Base-by-base conservation (phyloP, 164 flowering plant genomes). In the Protea cynaroides region DNA sequence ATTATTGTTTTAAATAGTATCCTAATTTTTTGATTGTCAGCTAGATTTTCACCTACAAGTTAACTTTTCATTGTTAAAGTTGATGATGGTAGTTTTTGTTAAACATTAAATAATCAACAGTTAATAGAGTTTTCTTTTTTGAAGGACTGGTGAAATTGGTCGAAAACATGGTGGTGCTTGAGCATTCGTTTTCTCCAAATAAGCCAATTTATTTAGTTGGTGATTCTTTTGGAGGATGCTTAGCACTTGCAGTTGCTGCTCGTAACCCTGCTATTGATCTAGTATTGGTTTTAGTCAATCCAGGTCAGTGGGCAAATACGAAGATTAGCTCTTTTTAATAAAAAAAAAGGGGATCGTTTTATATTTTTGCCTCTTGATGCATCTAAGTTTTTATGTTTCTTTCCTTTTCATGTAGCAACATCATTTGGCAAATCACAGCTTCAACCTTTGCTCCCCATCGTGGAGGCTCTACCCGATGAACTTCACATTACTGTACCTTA, bases 161-260 rank as follows among this genome's bases (percentile, higher is more conserved):
- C 10, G 97, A 84, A 69, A 71, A 78, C 59, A 73, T 89, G 38
- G 74, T 90, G 72, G 84, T 79, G 70, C 57, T n/a, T 24, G 88
- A 90, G 79, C 82, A 86, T 82, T 75, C 79, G 52, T 67, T 71
- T 24, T 62, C 71, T 66, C 97, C 98, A 66, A 70, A 81, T 46
- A 89, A 73, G 71, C 97, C 96, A 47, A 86, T 94, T 61, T 94
- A 94, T 76, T 67, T 94, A 58, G 83, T 94, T 52, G 97, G 97
- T 19, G 97, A 94, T 76, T 94, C 98, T 38, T 81, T 94, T 69
- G 98, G 98, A 51, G 97, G 97, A 74, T 86, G 90, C 81, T 76
- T 94, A 53, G 93, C 96, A 58, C 96, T 94, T 70, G 88, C 93
- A 47, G 81, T 90, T 72, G 97, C 97, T 66, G 90, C 97, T 65